Evolutionary conservation across 345 rosid genomes (phyloP).

Genomic region (Eucalyptus victrix): DNA sequence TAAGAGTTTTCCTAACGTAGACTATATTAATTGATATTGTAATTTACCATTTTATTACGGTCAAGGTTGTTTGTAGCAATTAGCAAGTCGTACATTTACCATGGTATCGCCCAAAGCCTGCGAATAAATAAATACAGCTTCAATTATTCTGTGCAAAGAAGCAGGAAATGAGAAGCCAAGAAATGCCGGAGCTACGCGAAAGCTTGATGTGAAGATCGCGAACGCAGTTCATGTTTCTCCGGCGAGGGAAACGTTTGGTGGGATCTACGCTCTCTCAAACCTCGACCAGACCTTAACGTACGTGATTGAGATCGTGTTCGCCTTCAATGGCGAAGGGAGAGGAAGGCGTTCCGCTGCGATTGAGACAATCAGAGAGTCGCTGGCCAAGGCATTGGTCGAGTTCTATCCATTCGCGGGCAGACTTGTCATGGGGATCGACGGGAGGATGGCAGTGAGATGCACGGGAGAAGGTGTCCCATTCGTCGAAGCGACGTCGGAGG

Average conservation of each 20-base stretch:
- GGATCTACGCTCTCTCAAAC: background rate
- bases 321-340: background rate
- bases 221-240: background rate
- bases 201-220: background rate
- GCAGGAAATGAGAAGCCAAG: background rate
- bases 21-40: too few species aligned
- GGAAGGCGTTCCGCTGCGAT: background rate
- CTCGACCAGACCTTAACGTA: background rate
- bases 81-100: background rate
- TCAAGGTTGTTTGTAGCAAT: background rate
- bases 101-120: background rate
- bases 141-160: background rate
- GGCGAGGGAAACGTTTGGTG: background rate
- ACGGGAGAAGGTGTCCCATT: background rate
- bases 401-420: background rate
- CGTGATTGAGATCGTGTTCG: background rate
- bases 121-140: background rate
- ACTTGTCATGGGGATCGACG: background rate
- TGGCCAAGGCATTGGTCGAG: background rate
- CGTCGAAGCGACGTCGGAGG: background rate
- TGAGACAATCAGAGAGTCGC: background rate
- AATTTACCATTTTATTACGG: too few species aligned
- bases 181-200: background rate
- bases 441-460: background rate
- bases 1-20: fast-evolving